Evolutionary conservation across 169 alveolate genomes (phyloP).

Genomic region (Plasmodium adleri): DNA sequence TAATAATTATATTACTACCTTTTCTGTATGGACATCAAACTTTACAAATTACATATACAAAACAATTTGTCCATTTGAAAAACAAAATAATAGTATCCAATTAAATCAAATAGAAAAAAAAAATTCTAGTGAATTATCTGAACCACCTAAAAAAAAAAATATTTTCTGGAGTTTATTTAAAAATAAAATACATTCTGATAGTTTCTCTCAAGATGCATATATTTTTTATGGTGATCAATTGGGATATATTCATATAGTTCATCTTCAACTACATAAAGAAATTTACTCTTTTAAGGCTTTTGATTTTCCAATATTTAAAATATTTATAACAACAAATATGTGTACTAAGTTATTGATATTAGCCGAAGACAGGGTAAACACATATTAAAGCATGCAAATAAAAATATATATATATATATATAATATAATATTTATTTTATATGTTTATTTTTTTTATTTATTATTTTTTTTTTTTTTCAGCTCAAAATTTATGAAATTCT

Average conservation of each 20-base stretch:
- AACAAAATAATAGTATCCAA: not conserved
- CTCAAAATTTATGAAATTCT: conserved; percentile 35
- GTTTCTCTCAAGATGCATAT: conserved; percentile 49
- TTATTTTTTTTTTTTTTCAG: conserved; percentile 7
- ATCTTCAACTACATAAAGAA: conserved; percentile 39
- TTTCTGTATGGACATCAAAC: conserved; percentile 33
- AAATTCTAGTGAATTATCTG: not conserved
- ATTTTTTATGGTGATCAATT: conserved; percentile 61
- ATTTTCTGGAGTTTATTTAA: conserved; percentile 46
- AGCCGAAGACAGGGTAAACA: conserved; percentile 32
- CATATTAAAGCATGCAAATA: not conserved
- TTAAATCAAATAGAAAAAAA: not conserved
- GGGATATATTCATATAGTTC: conserved; percentile 63
- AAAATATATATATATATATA: not conserved
- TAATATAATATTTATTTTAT: not conserved
- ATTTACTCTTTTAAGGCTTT: conserved; percentile 36
- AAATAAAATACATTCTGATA: conserved; percentile 24
- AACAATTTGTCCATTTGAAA: not conserved
- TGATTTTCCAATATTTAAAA: conserved; percentile 51
- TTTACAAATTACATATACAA: conserved; percentile 7
- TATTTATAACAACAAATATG: conserved; percentile 13
- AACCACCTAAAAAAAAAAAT: conserved; percentile 24
- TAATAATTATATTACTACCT: conserved; percentile 24
- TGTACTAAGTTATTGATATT: conserved; percentile 24
- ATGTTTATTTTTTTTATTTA: not conserved